Conservation (phyloP, 1,139 yeast genomes). For the Candida tropicalis region DNA sequence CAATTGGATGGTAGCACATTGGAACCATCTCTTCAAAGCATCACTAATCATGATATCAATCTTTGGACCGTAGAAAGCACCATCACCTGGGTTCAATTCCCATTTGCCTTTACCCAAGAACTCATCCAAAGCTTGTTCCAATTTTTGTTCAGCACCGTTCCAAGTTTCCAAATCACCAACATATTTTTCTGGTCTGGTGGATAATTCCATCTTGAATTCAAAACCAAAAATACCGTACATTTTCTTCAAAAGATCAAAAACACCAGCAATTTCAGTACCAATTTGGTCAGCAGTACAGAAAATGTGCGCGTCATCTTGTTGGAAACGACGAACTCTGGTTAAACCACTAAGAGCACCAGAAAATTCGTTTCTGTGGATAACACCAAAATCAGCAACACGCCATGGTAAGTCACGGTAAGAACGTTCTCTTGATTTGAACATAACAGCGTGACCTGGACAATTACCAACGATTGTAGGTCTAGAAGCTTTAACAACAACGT, state of each 20-base stretch:
- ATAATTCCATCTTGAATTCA: conserved; percentile 84
- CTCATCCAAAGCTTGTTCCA: conserved; percentile 71
- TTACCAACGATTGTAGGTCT: not conserved
- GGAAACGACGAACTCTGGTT: conserved; percentile 96
- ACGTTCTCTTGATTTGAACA: conserved; percentile 85
- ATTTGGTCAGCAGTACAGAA: conserved; percentile 93
- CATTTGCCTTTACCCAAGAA: conserved; percentile 76
- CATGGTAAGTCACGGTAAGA: conserved; percentile 94
- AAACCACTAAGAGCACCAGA: conserved; percentile 85
- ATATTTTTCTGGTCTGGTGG: conserved; percentile 92
- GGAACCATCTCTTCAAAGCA: conserved; percentile 92
- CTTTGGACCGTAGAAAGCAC: conserved; percentile 99
- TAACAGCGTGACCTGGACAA: conserved; percentile 95
- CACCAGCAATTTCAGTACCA: conserved; percentile 74
- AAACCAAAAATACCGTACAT: conserved; percentile 87
- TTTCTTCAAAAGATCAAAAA: conserved; percentile 76
- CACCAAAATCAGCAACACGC: conserved; percentile 96
- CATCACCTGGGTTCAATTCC: conserved; percentile 94
- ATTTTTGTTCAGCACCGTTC: conserved; percentile 81
- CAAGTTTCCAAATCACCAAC: conserved; percentile 88
- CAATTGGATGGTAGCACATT: conserved; percentile 96
- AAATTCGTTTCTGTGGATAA: conserved; percentile 92
- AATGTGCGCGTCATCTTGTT: conserved; percentile 98
- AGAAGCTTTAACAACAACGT: not conserved
- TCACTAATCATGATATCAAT: conserved; percentile 93